phyloP scores from a whole-genome alignment of 1,139 yeast species.

The Pichia sp. region DNA sequence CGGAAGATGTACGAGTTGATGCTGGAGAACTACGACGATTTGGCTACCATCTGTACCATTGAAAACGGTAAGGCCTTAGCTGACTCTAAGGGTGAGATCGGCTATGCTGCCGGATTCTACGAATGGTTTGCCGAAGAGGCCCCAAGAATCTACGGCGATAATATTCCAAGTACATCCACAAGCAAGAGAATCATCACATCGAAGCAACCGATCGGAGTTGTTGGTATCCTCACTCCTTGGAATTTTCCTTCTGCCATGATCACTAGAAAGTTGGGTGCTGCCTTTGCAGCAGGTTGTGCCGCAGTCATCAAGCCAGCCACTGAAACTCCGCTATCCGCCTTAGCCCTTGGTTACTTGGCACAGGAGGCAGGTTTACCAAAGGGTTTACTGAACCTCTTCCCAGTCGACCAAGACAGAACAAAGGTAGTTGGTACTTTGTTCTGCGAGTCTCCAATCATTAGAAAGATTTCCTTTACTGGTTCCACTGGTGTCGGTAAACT shows the following conservation, averaged over 20 bases:
- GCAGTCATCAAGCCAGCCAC: conserved; percentile 87
- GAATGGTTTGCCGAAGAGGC: conserved; percentile 95
- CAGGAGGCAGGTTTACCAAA: conserved; percentile 82
- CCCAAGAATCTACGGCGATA: conserved; percentile 70
- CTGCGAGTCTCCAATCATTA: conserved; percentile 66
- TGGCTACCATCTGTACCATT: conserved; percentile 67
- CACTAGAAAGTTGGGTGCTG: conserved; percentile 88
- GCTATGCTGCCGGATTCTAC: conserved; percentile 72
- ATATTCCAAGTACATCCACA: conserved; percentile 60
- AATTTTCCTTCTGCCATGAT: conserved; percentile 96
- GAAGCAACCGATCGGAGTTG: conserved; percentile 86
- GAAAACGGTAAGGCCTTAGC: conserved; percentile 83
- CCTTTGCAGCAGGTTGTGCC: conserved; percentile 92
- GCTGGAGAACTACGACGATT: conserved; percentile 66
- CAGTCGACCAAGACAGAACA: conserved; percentile 50
- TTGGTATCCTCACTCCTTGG: conserved; percentile 94
- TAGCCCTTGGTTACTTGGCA: conserved; percentile 71
- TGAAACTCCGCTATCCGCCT: conserved; percentile 84
- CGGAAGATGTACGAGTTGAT: conserved; percentile 61
- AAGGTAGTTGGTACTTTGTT: conserved; percentile 61
- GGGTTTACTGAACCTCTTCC: conserved; percentile 72
- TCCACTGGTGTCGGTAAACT: conserved; percentile 83
- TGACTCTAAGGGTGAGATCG: conserved; percentile 76
- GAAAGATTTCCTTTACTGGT: conserved; percentile 90
- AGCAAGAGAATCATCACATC: conserved; percentile 59